phyloP scores from a whole-genome alignment of 768 basidiomycete genomes.

The Lanmaoa pseudosensibilis region DNA sequence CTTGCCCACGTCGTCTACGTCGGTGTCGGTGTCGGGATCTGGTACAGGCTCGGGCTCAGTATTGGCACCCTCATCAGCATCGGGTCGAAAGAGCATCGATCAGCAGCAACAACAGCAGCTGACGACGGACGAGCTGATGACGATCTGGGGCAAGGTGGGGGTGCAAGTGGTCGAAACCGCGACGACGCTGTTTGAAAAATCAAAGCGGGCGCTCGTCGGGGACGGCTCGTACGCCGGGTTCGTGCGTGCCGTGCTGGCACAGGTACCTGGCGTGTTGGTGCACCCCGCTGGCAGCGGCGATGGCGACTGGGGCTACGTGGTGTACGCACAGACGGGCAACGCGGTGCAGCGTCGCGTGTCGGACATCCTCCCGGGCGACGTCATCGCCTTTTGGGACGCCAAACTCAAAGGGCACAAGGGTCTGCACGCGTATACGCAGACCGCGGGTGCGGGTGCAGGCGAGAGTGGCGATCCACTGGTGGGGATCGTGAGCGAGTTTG shows the following conservation, averaged over 20 bases:
- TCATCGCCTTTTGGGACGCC: conserved; percentile 73
- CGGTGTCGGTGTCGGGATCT: conserved; percentile 2
- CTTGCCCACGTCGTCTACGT: conserved; percentile 6
- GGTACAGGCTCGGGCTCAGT: neutral
- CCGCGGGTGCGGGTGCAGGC: conserved; percentile 35
- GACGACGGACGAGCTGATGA: conserved; percentile 65
- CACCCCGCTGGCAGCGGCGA: conserved; percentile 32
- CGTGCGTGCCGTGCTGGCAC: conserved; percentile 60
- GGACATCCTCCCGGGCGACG: conserved; percentile 86
- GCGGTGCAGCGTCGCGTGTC: conserved; percentile 71
- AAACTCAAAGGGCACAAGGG: conserved; percentile 81
- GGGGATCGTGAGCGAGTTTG: conserved; percentile 80
- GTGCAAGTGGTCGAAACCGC: conserved; percentile 73
- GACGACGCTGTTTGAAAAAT: conserved; percentile 64
- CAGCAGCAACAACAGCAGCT: conserved; percentile 26
- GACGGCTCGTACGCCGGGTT: conserved; percentile 86
- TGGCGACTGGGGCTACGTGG: conserved; percentile 63
- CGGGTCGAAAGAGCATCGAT: conserved; percentile 26
- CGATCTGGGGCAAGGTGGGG: conserved; percentile 72
- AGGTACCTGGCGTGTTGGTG: conserved; percentile 62
- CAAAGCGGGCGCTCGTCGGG: conserved; percentile 75
- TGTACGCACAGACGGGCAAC: conserved; percentile 68
- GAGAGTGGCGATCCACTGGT: conserved; percentile 49
- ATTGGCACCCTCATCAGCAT: neutral
- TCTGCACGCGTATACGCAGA: conserved; percentile 68